phyloP scores from a whole-genome alignment of 2,329 filamentous ascomycete species.

The Fusarium sp. region DNA sequence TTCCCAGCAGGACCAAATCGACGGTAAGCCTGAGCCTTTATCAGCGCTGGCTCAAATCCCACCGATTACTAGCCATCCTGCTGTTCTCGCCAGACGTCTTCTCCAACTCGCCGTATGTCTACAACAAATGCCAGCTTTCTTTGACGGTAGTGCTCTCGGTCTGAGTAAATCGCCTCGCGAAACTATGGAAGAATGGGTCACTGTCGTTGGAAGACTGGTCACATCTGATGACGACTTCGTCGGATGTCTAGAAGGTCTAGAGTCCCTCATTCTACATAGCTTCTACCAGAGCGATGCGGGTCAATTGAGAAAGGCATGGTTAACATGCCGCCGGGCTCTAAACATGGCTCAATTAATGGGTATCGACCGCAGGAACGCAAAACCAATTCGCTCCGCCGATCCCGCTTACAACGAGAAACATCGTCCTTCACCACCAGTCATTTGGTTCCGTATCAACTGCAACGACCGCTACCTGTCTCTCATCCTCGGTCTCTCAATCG shows the following conservation, averaged over 20 bases:
- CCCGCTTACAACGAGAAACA: conserved; percentile 50
- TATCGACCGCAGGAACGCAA: conserved; percentile 53
- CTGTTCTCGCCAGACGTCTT: conserved; percentile 61
- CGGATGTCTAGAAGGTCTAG: conserved; percentile 64
- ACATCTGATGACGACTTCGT: conserved; percentile 65
- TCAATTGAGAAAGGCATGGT: conserved; percentile 66
- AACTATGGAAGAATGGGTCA: conserved; percentile 49
- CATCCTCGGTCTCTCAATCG: conserved; percentile 62
- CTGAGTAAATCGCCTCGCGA: conserved; percentile 32
- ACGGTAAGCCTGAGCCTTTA: conserved; percentile 49
- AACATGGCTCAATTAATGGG: conserved; percentile 65
- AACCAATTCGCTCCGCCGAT: conserved; percentile 55
- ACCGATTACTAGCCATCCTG: conserved; percentile 60
- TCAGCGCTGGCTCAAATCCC: conserved; percentile 47
- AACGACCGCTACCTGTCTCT: conserved; percentile 65
- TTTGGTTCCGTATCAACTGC: conserved; percentile 65
- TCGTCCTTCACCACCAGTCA: conserved; percentile 39
- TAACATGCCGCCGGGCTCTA: conserved; percentile 63
- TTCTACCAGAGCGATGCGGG: conserved; percentile 66
- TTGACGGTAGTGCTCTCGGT: conserved; percentile 46
- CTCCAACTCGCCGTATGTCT: conserved; percentile 60
- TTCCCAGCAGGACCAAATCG: conserved; percentile 48
- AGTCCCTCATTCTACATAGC: conserved; percentile 62
- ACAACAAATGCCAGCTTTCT: conserved; percentile 58
- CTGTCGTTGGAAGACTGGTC: conserved; percentile 55